Base-by-base conservation (phyloP, 768 basidiomycete genomes). In the Mycena capillaripes region DNA sequence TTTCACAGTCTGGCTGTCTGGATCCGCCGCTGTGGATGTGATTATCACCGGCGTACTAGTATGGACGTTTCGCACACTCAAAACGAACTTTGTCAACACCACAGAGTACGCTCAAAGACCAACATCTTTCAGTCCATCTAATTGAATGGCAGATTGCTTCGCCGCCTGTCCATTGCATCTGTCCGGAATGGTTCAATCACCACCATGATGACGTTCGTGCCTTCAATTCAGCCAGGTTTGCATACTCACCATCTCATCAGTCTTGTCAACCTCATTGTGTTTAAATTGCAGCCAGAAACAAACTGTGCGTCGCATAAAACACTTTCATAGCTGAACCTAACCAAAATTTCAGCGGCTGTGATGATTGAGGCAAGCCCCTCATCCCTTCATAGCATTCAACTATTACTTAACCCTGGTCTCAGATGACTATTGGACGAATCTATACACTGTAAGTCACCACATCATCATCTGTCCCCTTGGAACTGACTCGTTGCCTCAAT, bases 101-200 rank as follows among this genome's bases (percentile, higher is more conserved):
- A 69, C 21, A 48, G 46, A 48, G 46, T 48, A 48, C 46, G 46
- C 21, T 48, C 46, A 48, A 48, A n/a, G n/a, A 48, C 46, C 46
- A 48, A n/a, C 12, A 48, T 48, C 46, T 48, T 48, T 23, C 46
- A 48, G 46, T 48, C 60, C 34, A 46, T 27, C 65, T 56, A 14
- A 57, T 19, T 34, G 3, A 17, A 34, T 23, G 9, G 21, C 19
- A 68, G 66, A 23, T 38, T 69, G 36, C 50, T 69, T n/a, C 67
- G 44, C 48, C 67, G 67, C 9, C n/a, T n/a, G n/a, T n/a, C n/a
- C n/a, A n/a, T n/a, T n/a, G n/a, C n/a, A n/a, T n/a, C n/a, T n/a
- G n/a, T 69, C 30, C 67, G 67, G 5, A 69, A 69, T 30, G 67
- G 67, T 14, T 38, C 46, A 30, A 60, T 69, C 34, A 69, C 67